These are phyloP conservation scores for Trapa incisa DNA, from an alignment of 345 rosid genomes.

Conservation along the genomic window DNA sequence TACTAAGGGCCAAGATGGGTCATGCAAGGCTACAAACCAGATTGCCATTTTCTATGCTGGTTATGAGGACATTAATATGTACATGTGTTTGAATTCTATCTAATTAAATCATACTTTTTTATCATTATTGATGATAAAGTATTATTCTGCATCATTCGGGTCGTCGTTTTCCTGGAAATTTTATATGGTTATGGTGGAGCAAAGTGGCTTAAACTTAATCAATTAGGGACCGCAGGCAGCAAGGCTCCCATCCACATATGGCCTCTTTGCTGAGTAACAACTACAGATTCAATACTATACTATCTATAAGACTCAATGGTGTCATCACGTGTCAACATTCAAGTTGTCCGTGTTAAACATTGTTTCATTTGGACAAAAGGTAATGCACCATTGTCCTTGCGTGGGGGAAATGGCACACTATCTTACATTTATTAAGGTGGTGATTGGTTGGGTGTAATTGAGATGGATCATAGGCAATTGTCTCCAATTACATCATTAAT, in stretches of 20 bases:
- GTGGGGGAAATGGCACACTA: too few species aligned
- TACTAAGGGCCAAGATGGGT: background rate
- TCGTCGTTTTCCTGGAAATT: slow-evolving; percentile 13
- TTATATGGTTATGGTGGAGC: slow-evolving; percentile 13
- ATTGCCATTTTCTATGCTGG: too few species aligned
- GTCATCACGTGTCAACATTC: background rate
- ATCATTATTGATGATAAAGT: background rate
- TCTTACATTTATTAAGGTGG: too few species aligned
- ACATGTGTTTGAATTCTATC: background rate
- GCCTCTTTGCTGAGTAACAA: background rate
- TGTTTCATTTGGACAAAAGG: background rate
- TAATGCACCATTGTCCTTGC: too few species aligned
- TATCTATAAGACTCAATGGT: background rate
- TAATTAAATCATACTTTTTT: background rate
- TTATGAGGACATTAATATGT: too few species aligned
- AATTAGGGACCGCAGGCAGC: background rate
- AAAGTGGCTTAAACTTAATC: background rate
- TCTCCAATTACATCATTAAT: too few species aligned
- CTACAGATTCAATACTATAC: background rate
- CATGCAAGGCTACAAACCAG: background rate
- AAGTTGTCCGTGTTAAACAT: background rate
- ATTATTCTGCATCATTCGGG: background rate
- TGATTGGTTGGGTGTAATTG: too few species aligned
- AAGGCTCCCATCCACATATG: background rate
- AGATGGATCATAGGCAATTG: too few species aligned